phyloP scores from a whole-genome alignment of 257 asterid species.

The Echites panduratus region DNA sequence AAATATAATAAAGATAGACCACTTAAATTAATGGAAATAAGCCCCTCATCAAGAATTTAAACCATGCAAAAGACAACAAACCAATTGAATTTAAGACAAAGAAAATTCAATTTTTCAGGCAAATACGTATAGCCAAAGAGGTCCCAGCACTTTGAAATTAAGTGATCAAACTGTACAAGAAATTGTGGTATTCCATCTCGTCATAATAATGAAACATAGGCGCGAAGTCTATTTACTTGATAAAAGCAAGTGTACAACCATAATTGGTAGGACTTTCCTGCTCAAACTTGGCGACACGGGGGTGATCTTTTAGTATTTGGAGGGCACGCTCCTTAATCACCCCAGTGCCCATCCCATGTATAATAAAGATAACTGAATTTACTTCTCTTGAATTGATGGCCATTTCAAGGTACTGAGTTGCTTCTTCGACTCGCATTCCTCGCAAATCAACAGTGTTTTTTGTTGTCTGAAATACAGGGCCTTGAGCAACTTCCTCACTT shows the following conservation, averaged over 20 bases:
- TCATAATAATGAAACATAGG: not conserved
- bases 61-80: not conserved
- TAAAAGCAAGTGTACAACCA: conserved; percentile 88
- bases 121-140: too few species aligned
- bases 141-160: not conserved
- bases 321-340: conserved; percentile 68
- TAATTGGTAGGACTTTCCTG: conserved; percentile 75
- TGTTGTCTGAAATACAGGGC: conserved; percentile 67
- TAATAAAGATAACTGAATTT: conserved; percentile 68
- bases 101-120: too few species aligned
- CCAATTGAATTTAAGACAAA: not conserved
- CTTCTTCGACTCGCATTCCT: conserved; percentile 86
- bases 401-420: conserved; percentile 50
- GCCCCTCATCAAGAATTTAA: not conserved
- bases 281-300: conserved; percentile 75
- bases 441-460: conserved; percentile 73
- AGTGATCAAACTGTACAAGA: not conserved
- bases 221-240: conserved; percentile 39
- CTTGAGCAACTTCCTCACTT: conserved; percentile 40
- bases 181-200: not conserved
- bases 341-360: conserved; percentile 96
- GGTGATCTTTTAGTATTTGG: conserved; percentile 47
- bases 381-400: conserved; percentile 58
- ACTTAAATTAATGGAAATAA: not conserved
- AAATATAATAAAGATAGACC: not conserved